Evolutionary conservation across 2,329 filamentous ascomycete species (phyloP), one percentile per base, ranked within the genome.

Genomic region (Ceratocystis alfenasii): DNA sequence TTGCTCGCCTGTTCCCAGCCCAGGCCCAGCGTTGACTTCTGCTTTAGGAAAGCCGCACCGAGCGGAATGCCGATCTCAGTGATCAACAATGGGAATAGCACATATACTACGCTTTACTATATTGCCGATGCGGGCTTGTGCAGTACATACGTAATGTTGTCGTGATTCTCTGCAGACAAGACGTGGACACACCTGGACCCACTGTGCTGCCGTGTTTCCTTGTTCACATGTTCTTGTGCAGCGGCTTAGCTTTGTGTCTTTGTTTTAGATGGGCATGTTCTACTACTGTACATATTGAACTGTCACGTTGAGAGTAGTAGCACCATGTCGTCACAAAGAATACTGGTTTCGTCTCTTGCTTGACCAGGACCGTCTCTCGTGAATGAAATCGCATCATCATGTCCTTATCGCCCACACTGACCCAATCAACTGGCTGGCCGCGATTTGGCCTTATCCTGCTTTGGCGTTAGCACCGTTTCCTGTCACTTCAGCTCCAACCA

Each of bases 1-100:
- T 33, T 53, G 22, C 22, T 60, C 22, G 63, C 22, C 53, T 65
- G 44, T 46, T 41, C 30, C 36, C 30, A 28, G 48, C 36, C 10
- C 36, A 41, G 36, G 12, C 36, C 36, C 10, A 41, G 36, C 1
- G 12, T 59, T n/a, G 30, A 20, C 20, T 57, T 57, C 63, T 53
- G 17, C 36, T 60, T 65, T 65, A 30, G 63, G 50, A 60, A 65
- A 65, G 36, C 41, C 50, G 63, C 63, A 22, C 63, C 63, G 63
- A 65, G 28, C 50, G 36, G 63, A 10, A 45, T 60, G 63, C 44
- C 41, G 44, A 60, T 65, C 55, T 53, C 36, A 41, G 48, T 45
- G 53, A 65, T 65, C 63, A 59, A 50, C 53, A 28, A 28, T 63
- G 28, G 20, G 17, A 8, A 22, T 10, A 25, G 17, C 1, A 10